These are phyloP conservation scores for Dryas alaskensis DNA, from an alignment of 306 rosid genomes.

Conservation along the genomic window DNA sequence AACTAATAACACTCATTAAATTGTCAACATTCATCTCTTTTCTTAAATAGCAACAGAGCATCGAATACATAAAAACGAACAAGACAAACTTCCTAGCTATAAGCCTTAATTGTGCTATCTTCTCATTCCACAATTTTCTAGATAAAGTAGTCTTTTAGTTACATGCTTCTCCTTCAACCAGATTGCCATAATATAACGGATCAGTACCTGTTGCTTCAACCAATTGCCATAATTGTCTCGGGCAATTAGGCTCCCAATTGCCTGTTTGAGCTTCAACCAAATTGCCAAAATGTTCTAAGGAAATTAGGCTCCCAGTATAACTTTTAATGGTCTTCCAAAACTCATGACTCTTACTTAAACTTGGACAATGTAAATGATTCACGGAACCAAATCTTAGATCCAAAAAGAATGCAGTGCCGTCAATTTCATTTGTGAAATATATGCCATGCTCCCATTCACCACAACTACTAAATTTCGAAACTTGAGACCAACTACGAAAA, in stretches of 20 bases:
- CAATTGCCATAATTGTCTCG: background rate
- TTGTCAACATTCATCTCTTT: no score
- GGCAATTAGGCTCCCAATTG: background rate
- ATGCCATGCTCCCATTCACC: conserved; percentile 1
- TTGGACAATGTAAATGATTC: background rate
- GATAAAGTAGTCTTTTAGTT: no score
- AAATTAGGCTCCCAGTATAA: background rate
- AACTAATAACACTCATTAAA: no score
- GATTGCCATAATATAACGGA: no score
- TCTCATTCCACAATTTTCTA: no score
- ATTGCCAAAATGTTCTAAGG: background rate
- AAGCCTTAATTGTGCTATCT: no score
- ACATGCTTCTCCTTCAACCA: no score
- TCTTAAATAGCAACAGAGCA: no score
- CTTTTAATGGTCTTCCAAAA: background rate
- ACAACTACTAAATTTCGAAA: background rate
- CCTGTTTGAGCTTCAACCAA: background rate
- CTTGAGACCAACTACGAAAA: background rate
- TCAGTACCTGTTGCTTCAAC: no score
- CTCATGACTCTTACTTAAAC: no score
- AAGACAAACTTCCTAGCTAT: no score
- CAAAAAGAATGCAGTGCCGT: background rate
- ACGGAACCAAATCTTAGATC: background rate
- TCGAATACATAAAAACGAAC: no score
- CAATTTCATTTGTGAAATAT: background rate